These are phyloP conservation scores for Lactifluus rugatus DNA, from an alignment of 768 basidiomycete species.

Conservation along the genomic window DNA sequence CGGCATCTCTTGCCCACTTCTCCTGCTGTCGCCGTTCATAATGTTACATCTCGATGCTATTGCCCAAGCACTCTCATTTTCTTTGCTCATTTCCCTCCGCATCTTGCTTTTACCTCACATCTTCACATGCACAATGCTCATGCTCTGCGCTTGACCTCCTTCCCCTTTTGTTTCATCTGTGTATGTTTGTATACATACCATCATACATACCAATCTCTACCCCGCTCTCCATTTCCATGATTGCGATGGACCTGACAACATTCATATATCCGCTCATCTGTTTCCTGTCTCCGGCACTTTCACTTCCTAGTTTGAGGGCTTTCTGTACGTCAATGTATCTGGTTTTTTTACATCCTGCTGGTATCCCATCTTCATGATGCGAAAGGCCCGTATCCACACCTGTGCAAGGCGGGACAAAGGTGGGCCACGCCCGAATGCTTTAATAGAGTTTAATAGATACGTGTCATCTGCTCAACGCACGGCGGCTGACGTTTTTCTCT, in stretches of 20 bases:
- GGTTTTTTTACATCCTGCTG: not conserved
- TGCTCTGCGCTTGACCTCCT: not conserved
- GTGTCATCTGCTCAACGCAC: too few relatives aligned
- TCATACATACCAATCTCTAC: not conserved
- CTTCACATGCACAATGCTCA: not conserved
- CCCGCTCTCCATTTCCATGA: not conserved
- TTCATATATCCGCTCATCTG: not conserved
- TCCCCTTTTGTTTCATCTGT: not conserved
- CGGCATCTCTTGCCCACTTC: not conserved
- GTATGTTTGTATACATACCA: not conserved
- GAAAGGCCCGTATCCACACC: not conserved
- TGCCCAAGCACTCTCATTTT: not conserved
- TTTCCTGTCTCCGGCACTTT: not conserved
- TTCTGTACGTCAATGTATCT: constrained; percentile 16
- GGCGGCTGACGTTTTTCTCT: too few relatives aligned
- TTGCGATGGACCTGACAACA: not conserved
- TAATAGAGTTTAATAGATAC: too few relatives aligned
- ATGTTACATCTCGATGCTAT: not conserved
- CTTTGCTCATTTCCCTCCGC: not conserved
- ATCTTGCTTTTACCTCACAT: not conserved
- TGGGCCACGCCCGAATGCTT: too few relatives aligned
- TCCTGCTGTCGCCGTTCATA: not conserved
- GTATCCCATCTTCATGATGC: not conserved
- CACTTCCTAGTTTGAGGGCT: constrained; percentile 19
- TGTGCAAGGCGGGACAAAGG: too few relatives aligned